Evolutionary conservation across 2,329 filamentous ascomycete species (phyloP), one percentile per base, ranked within the genome.

Genomic region (Fusarium sp.): DNA sequence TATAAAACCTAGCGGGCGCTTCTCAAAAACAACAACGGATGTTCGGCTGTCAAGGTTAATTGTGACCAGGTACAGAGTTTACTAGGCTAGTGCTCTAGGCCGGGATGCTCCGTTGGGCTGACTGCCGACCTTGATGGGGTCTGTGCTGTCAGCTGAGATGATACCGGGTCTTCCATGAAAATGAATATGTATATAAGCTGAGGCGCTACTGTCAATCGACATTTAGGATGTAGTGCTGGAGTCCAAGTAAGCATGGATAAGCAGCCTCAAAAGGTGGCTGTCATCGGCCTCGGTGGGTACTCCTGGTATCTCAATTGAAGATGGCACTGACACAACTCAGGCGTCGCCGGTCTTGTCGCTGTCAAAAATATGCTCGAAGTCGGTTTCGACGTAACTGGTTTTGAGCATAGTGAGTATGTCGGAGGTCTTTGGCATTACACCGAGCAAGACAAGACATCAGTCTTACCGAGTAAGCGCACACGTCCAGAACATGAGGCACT

Each of bases 341-440:
- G 82, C 19, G 79, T 80, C 5, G 74, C 81, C 12, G 83, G 83
- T 25, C 77, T 84, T 2, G 80, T 81, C 12, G 77, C 83, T 6
- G 67, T 84, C 61, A 86, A 86, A 71, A 83, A 83, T 32, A 62
- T 86, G 30, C 66, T 79, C 2, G 84, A 86, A 52, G 83, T 84
- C 72, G 84, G 84, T 5, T 86, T 85, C 56, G 71, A 84, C 7
- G 84, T 81, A 5, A 81, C 81, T 5, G 84, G 81, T 2, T 86
- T 86, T 46, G 85, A 86, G n/a, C 77, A 80, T 21, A 82, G 80
- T 44, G 64, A 76, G 43, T 82, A 80, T 50, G 75, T 85, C 15
- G 85, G 85, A 19, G 85, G 85, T 0, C 69, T 86, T 1, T 86
- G 85, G 85, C 79, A 82, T 47, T 85, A 81, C 60, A 84, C 80